phyloP scores from a whole-genome alignment of 2,329 filamentous ascomycete genomes.

The Microsporum ferrugineum region DNA sequence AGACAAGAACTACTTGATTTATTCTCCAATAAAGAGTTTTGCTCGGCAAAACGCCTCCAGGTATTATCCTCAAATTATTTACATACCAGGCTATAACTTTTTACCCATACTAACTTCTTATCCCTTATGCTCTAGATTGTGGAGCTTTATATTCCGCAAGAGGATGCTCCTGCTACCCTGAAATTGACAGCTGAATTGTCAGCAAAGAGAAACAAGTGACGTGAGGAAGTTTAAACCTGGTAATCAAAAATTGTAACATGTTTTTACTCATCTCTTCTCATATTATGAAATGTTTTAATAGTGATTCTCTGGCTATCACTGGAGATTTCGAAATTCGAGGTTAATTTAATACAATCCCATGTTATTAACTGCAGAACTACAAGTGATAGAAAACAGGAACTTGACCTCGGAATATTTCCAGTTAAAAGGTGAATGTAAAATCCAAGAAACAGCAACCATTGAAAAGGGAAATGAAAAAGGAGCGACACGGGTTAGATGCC shows the following conservation, averaged over 20 bases:
- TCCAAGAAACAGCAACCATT: background rate
- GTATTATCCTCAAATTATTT: slow-evolving; percentile 13
- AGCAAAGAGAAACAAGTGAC: slow-evolving; percentile 47
- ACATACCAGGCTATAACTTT: background rate
- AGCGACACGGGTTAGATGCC: background rate
- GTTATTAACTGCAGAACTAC: background rate
- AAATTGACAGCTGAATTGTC: slow-evolving; percentile 57
- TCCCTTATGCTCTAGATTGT: slow-evolving; percentile 51
- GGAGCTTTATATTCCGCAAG: slow-evolving; percentile 64
- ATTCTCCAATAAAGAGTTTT: slow-evolving; percentile 52
- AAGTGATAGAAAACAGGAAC: background rate
- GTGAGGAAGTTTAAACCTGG: background rate
- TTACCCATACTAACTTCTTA: slow-evolving; percentile 8
- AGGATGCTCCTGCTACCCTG: slow-evolving; percentile 61
- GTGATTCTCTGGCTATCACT: too few species aligned
- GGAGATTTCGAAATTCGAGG: too few species aligned
- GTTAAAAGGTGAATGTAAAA: background rate
- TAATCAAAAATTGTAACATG: too few species aligned
- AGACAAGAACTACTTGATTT: slow-evolving; percentile 55
- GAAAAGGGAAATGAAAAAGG: background rate
- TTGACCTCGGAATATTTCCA: background rate
- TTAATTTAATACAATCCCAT: too few species aligned
- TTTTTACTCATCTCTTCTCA: too few species aligned
- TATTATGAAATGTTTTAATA: too few species aligned
- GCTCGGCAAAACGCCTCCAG: slow-evolving; percentile 37